Conservation (phyloP, 768 basidiomycete genomes). For the Psilocybe subaeruginosa region DNA sequence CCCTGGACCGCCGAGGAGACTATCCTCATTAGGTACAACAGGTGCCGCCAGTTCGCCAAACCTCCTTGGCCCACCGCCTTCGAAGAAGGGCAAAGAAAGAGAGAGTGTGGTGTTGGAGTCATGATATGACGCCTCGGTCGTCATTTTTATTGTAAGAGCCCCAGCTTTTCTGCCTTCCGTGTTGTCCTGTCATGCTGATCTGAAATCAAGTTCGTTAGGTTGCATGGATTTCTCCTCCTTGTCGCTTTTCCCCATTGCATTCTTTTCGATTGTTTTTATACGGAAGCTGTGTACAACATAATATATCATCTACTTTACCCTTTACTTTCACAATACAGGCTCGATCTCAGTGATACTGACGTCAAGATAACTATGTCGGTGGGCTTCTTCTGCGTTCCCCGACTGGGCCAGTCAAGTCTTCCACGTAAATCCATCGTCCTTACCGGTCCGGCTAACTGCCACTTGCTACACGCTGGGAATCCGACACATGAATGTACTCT, state of each 20-base stretch:
- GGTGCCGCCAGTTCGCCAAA: constrained; percentile 39
- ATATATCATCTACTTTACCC: constrained; percentile 3
- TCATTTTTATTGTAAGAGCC: background rate
- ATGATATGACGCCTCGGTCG: constrained; percentile 7
- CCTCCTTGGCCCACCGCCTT: constrained; percentile 26
- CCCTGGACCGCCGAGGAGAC: constrained; percentile 26
- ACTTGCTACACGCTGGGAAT: no score
- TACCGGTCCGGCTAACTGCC: no score
- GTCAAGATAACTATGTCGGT: no score
- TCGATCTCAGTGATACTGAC: no score
- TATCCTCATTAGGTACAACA: constrained; percentile 30
- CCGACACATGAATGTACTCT: no score
- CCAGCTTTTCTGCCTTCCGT: background rate
- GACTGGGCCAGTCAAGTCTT: no score
- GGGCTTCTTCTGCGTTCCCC: no score
- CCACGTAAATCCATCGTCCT: no score
- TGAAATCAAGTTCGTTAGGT: background rate
- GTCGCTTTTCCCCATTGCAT: background rate
- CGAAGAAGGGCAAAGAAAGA: constrained; percentile 30
- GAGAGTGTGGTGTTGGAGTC: constrained; percentile 19
- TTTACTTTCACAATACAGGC: background rate
- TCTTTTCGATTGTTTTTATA: background rate
- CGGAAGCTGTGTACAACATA: constrained; percentile 11
- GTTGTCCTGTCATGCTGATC: background rate
- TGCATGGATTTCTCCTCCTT: background rate